Base-by-base conservation (phyloP, 2,329 filamentous ascomycete genomes). In the Colletotrichum brevisporum region DNA sequence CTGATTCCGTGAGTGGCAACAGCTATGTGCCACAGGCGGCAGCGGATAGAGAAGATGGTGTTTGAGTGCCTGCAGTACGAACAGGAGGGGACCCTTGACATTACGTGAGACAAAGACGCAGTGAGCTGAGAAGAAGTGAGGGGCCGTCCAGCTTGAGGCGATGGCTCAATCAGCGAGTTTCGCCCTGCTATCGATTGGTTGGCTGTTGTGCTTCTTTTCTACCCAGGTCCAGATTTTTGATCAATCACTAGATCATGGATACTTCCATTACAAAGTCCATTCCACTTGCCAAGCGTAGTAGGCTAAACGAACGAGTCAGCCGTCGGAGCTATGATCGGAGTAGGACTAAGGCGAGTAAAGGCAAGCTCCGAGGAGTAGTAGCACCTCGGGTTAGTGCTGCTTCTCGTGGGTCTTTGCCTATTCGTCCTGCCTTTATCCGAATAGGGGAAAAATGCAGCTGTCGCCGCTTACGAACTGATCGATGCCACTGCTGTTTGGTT, bases 291-390 rank as follows among this genome's bases (percentile, higher is more conserved):
- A 60, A 54, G 62, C 8, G 50, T 18, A 41, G 50, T 50, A 36
- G 16, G 41, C 21, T 50, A 59, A 50, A 60, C 61, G 36, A 26
- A 54, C 65, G 61, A 60, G 62, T 59, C 62, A 69, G 66, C 55
- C 50, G 54, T 24, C 60, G 47, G 64, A 27, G 27, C 56, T 41
- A 45, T 31, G 24, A 51, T 45, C 58, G 36, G 51, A 39, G 58
- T 45, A 31, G 21, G 24, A 36, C 21, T 45, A 13, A 8, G 5
- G 36, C 45, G 31, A 24, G 26, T 39, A 15, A 15, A 24, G 15
- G 48, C 31, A 2, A 41, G 58, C 27, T 15, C 24, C 36, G n/a
- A 47, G 24, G 26, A 5, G 13, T 6, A 12, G 6, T 13, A 10
- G 13, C 2, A 2, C 21, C 26, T 2, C 13, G n/a, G 26, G 31